These are phyloP conservation scores for Dictyostelium firmibasis DNA, from an alignment of 78 protist genomes.

Conservation along the genomic window DNA sequence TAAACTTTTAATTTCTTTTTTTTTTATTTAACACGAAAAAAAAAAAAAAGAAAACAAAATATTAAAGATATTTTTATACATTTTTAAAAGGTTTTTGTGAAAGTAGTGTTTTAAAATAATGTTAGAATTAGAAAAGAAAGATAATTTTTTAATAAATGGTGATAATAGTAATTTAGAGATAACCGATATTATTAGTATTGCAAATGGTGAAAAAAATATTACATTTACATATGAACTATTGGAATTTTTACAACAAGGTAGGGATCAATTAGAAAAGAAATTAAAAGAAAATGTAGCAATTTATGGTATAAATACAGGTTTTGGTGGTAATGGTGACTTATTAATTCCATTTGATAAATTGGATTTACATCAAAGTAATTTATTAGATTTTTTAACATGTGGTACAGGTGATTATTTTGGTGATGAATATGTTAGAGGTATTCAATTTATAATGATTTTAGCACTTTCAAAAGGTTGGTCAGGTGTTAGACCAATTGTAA, in stretches of 20 bases:
- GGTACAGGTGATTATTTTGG: background rate
- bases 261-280: background rate
- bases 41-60: no score
- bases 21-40: no score
- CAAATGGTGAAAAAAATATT: background rate
- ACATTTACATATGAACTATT: background rate
- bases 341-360: background rate
- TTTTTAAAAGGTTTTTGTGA: no score
- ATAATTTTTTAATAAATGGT: background rate
- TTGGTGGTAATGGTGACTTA: conserved; percentile 17
- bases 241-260: background rate
- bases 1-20: no score
- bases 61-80: no score
- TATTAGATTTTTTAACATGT: background rate
- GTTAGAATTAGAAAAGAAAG: background rate
- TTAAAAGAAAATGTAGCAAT: background rate
- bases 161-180: background rate
- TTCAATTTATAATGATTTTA: background rate
- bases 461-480: background rate
- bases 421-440: background rate
- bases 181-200: background rate
- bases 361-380: background rate
- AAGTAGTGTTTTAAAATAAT: no score
- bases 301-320: conserved; percentile 10
- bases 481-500: conserved; percentile 4